A percentile compares a stretch with the other conserved stretches of the same genome.
phyloP scores from a whole-genome alignment of 371 early-diverging fungal genomes.

The Dichotomocladium elegans region DNA sequence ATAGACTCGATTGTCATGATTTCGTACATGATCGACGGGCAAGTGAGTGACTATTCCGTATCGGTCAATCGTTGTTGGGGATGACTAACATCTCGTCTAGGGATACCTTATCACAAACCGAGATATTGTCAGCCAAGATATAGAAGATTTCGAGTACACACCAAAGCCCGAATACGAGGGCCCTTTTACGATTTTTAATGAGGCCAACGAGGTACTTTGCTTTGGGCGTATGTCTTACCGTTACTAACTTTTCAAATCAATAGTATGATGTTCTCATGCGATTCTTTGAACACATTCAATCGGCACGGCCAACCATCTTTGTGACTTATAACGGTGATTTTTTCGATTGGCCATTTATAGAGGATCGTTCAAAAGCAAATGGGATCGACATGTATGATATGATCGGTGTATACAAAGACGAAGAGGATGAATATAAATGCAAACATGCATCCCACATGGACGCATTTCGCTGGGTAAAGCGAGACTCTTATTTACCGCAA shows the following conservation, averaged over 20 bases:
- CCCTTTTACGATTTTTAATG: conserved; percentile 97
- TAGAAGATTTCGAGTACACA: conserved; percentile 97
- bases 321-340: conserved; percentile 99
- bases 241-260: too few species aligned
- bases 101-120: conserved; percentile 98
- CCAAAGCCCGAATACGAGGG: conserved; percentile 97
- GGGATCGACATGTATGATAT: conserved; percentile 80
- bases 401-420: conserved; percentile 82
- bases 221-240: background rate
- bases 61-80: conserved; percentile 7
- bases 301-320: conserved; percentile 87
- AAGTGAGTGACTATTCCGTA: conserved; percentile 42
- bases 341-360: conserved; percentile 99
- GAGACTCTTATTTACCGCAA: conserved; percentile 98
- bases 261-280: conserved; percentile 70
- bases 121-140: conserved; percentile 94
- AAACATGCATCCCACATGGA: conserved; percentile 97
- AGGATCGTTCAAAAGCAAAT: conserved; percentile 78
- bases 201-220: conserved; percentile 73
- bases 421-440: conserved; percentile 85
- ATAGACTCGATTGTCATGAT: conserved; percentile 99
- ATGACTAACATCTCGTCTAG: conserved; percentile 25
- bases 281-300: conserved; percentile 93
- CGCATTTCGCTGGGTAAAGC: conserved; percentile 98
- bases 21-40: conserved; percentile 98